Evolutionary conservation across 495 filamentous ascomycete species (phyloP).

Genomic region (Penicillium coffeae): DNA sequence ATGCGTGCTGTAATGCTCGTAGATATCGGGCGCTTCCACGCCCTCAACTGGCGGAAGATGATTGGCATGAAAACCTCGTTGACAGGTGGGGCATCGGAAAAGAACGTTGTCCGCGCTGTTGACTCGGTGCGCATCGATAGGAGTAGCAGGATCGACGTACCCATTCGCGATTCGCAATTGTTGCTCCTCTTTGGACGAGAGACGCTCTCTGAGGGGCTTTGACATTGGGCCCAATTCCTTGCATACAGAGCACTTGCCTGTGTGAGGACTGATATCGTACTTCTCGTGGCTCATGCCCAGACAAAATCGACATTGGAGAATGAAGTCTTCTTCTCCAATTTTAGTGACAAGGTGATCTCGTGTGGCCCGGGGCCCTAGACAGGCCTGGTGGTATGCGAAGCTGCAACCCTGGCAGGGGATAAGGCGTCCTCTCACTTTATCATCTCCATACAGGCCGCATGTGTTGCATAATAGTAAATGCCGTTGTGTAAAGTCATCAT

Average conservation of each 20-base stretch:
- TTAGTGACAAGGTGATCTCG: slow-evolving; percentile 96
- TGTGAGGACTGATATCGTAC: slow-evolving; percentile 62
- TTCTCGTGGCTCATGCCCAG: slow-evolving; percentile 62
- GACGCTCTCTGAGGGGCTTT: slow-evolving; percentile 61
- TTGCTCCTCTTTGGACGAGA: slow-evolving; percentile 76
- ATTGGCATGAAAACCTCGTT: slow-evolving; percentile 74
- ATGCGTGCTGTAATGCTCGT: slow-evolving; percentile 57
- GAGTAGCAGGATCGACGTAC: slow-evolving; percentile 70
- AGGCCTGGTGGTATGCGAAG: slow-evolving; percentile 72
- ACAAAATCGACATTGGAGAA: slow-evolving; percentile 88
- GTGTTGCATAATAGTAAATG: slow-evolving; percentile 71
- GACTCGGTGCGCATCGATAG: slow-evolving; percentile 56
- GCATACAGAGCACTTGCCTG: slow-evolving; percentile 69
- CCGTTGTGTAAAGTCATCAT: slow-evolving; percentile 57
- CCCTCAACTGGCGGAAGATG: slow-evolving; percentile 52
- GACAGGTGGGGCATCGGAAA: slow-evolving; percentile 77
- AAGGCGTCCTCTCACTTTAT: slow-evolving; percentile 55
- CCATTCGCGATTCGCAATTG: slow-evolving; percentile 70
- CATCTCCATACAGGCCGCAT: slow-evolving; percentile 56
- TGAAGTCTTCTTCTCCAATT: slow-evolving; percentile 67
- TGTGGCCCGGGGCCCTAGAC: slow-evolving; percentile 65
- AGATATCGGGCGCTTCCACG: slow-evolving; percentile 36
- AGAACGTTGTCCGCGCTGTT: slow-evolving; percentile 74
- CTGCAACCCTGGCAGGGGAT: slow-evolving; percentile 91
- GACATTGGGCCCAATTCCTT: slow-evolving; percentile 58